phyloP scores from a whole-genome alignment of 2,329 filamentous ascomycete genomes.

The Penicillium brasilianum region DNA sequence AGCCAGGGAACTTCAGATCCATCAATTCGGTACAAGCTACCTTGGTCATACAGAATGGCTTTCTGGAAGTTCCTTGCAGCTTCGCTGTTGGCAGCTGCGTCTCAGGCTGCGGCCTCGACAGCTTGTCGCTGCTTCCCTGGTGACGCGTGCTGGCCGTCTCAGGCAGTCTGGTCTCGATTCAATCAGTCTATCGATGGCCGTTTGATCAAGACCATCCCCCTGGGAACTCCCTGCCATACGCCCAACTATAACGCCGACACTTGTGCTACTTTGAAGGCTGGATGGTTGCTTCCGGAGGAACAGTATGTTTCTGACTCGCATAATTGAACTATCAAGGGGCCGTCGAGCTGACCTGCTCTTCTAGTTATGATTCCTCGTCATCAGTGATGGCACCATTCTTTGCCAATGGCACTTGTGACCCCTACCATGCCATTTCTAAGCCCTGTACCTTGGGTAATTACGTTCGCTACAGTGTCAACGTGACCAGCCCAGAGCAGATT shows the following conservation, averaged over 20 bases:
- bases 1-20: neutral
- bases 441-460: slow-evolving; percentile 39
- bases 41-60: neutral
- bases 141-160: slow-evolving; percentile 60
- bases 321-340: neutral
- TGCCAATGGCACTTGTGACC: slow-evolving; percentile 49
- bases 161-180: slow-evolving; percentile 54
- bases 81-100: slow-evolving; percentile 3
- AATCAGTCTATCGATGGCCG: slow-evolving; percentile 58
- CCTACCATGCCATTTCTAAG: slow-evolving; percentile 42
- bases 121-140: slow-evolving; percentile 39
- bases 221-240: slow-evolving; percentile 60
- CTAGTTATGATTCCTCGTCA: slow-evolving; percentile 63
- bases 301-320: slow-evolving; percentile 46
- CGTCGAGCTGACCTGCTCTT: neutral
- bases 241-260: slow-evolving; percentile 52
- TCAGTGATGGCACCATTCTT: slow-evolving; percentile 49
- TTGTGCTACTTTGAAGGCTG: slow-evolving; percentile 49
- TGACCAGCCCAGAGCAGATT: slow-evolving; percentile 32
- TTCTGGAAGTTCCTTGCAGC: slow-evolving; percentile 3
- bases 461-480: slow-evolving; percentile 45
- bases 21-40: neutral
- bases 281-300: slow-evolving; percentile 53
- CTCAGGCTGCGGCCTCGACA: neutral
- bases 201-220: slow-evolving; percentile 59